phyloP scores from a whole-genome alignment of 140 eudicot species.

The Ambrosia hybrid region DNA sequence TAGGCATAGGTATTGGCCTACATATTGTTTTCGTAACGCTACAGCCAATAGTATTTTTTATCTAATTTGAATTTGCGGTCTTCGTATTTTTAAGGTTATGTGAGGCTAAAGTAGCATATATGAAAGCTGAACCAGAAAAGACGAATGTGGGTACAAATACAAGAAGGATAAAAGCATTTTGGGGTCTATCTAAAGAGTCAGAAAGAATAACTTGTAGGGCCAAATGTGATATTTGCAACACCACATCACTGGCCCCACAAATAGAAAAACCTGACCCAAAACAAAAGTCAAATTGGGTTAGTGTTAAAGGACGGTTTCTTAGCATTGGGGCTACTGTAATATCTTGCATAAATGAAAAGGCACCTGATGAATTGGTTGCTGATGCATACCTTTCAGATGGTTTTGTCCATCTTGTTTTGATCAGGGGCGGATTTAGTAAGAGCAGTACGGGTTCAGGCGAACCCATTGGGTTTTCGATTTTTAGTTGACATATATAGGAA shows the following conservation, averaged over 20 bases:
- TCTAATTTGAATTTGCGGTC: not conserved
- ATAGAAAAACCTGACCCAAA: conserved; percentile 34
- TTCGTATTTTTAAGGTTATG: conserved; percentile 56
- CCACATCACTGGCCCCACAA: conserved; percentile 14
- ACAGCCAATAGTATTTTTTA: not conserved
- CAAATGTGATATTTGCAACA: conserved; percentile 66
- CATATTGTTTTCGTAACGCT: not conserved
- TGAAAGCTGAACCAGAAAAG: conserved; percentile 61
- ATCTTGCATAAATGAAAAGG: conserved; percentile 94
- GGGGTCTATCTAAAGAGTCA: conserved; percentile 49
- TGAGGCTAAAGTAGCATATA: conserved; percentile 78
- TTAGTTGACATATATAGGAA: no score
- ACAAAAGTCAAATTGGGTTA: conserved; percentile 64
- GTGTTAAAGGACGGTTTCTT: conserved; percentile 69
- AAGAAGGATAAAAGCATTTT: conserved; percentile 33
- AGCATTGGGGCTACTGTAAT: conserved; percentile 97
- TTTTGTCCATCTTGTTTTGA: conserved; percentile 79
- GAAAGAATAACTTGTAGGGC: conserved; percentile 66
- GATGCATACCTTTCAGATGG: conserved; percentile 98
- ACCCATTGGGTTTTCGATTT: no score
- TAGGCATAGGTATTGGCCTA: conserved; percentile 60
- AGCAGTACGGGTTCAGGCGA: no score
- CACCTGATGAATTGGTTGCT: conserved; percentile 96
- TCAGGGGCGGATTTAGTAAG: conserved; percentile 5
- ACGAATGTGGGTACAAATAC: conserved; percentile 39